These are phyloP conservation scores for Rutstroemia sp. DNA, from an alignment of 2,329 filamentous ascomycete genomes.

Conservation along the genomic window DNA sequence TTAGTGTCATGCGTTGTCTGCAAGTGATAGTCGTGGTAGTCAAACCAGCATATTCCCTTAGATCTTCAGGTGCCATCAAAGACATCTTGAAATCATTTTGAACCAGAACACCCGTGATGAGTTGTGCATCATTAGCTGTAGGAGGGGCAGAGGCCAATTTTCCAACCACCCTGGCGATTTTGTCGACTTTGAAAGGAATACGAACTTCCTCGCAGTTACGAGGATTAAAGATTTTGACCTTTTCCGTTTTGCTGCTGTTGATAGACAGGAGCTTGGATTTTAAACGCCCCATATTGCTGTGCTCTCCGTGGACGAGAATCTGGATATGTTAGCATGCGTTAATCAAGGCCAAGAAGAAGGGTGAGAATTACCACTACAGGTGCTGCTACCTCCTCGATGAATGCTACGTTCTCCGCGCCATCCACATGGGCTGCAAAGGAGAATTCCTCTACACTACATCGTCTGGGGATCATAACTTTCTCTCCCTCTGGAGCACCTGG, in stretches of 20 bases:
- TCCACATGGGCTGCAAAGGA: conserved; percentile 97
- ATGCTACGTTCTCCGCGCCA: conserved; percentile 89
- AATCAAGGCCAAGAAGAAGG: not conserved
- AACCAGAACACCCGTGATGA: conserved; percentile 86
- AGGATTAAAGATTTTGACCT: conserved; percentile 88
- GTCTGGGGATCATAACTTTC: conserved; percentile 81
- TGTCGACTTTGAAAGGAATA: conserved; percentile 93
- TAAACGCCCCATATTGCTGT: conserved; percentile 95
- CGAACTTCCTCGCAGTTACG: conserved; percentile 91
- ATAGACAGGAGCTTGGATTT: conserved; percentile 93
- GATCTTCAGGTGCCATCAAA: conserved; percentile 91
- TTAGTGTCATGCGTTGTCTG: conserved; percentile 82
- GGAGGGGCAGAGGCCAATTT: conserved; percentile 79
- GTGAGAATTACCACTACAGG: conserved; percentile 76
- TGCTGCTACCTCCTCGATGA: conserved; percentile 88
- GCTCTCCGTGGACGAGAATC: conserved; percentile 96
- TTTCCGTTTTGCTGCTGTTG: conserved; percentile 68
- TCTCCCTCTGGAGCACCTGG: conserved; percentile 60
- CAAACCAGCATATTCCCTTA: conserved; percentile 92
- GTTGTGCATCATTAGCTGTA: conserved; percentile 33
- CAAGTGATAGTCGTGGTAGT: conserved; percentile 93
- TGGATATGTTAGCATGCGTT: conserved; percentile 31
- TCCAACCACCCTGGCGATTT: conserved; percentile 91
- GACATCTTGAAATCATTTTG: conserved; percentile 98
- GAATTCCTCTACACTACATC: conserved; percentile 89